Percentiles rank a stretch among this genome's conserved stretches.
phyloP scores from a whole-genome alignment of 805 yeast species.

The Wickerhamomyces bisporus region DNA sequence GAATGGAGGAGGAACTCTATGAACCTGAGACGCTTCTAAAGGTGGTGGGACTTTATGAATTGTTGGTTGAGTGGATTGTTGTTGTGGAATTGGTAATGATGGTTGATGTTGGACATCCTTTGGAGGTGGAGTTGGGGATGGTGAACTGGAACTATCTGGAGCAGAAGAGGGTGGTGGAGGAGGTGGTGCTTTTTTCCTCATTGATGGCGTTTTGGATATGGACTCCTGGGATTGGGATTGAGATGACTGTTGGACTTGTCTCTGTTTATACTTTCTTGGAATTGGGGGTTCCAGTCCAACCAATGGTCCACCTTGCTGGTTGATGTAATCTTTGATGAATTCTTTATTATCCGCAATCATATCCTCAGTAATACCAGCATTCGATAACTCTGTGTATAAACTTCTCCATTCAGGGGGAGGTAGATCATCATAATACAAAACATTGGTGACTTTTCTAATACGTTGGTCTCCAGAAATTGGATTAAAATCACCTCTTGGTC shows the following conservation, averaged over 20 bases:
- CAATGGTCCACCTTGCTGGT: constrained; percentile 71
- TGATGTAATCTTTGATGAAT: constrained; percentile 73
- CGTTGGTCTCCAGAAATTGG: constrained; percentile 43
- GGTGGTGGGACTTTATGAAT: constrained; percentile 26
- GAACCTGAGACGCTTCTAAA: constrained; percentile 11
- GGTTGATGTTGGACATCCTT: constrained; percentile 2
- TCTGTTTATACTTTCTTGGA: constrained; percentile 51
- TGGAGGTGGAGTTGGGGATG: constrained; percentile 7
- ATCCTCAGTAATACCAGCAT: constrained; percentile 78
- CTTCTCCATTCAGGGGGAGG: constrained; percentile 86
- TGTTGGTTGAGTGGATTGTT: constrained; percentile 3
- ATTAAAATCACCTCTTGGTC: constrained; percentile 26
- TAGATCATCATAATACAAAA: constrained; percentile 65
- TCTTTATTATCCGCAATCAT: constrained; percentile 85
- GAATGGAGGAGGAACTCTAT: constrained; percentile 22
- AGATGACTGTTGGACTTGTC: constrained; percentile 31
- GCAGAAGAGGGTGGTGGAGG: constrained; percentile 30
- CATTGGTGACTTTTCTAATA: constrained; percentile 49
- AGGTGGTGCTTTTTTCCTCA: constrained; percentile 35
- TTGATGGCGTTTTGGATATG: constrained; percentile 23
- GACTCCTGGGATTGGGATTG: constrained; percentile 24
- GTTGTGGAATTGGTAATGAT: constrained; percentile 12
- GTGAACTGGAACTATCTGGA: constrained; percentile 6
- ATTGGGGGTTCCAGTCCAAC: constrained; percentile 83
- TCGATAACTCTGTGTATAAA: constrained; percentile 64